Base-by-base conservation (phyloP, 345 rosid genomes). In the Bruguiera gymnorhiza region DNA sequence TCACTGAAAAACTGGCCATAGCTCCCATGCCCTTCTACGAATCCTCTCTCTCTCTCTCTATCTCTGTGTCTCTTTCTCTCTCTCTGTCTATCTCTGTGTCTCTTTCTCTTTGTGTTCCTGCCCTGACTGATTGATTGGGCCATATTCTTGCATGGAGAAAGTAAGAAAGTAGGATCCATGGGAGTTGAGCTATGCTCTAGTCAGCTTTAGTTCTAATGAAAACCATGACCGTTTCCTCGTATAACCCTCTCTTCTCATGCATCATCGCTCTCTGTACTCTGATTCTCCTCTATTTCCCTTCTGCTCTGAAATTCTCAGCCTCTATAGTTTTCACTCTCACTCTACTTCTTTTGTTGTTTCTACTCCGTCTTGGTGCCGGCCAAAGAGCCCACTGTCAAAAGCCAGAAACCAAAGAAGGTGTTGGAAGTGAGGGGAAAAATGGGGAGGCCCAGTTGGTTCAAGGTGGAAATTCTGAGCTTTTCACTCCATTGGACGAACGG, bases 241-340 rank as follows among this genome's bases (percentile, higher is more conserved):
- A 60, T 21, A 68, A 83, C 60, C 88, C 94, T 57, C 90, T 86
- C 60, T 77, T 89, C 75, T 86, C 90, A 5, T 81, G 80, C 82
- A 21, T 87, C 37, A 39, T 84, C 71, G 75, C 96, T 62, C 72
- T 94, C 61, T 85, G 29, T 70, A 58, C 63, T 71, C 78, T 89
- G 0, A 31, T 81, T 72, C 83, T 91, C n/a, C 72, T 94, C 62
- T 89, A 85, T 43, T 80, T 78, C 48, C 96, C 98, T 6, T 55
- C 46, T n/a, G 19, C 64, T 15, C 57, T 82, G 51, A 70, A 27
- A 60, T 5, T 85, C 76, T 24, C 75, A 55, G 39, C 87, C 75
- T 86, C 86, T 55, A 88, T 90, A 2, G 83, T 91, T 43, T 73
- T 81, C 30, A 61, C 82, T 79, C 46, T 86, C 74, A 81, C 97